Percentiles rank a stretch among this genome's conserved stretches.
Evolutionary conservation across 2,329 filamentous ascomycete genomes (phyloP).

Genomic region (Mycosphaerella arachidis): DNA sequence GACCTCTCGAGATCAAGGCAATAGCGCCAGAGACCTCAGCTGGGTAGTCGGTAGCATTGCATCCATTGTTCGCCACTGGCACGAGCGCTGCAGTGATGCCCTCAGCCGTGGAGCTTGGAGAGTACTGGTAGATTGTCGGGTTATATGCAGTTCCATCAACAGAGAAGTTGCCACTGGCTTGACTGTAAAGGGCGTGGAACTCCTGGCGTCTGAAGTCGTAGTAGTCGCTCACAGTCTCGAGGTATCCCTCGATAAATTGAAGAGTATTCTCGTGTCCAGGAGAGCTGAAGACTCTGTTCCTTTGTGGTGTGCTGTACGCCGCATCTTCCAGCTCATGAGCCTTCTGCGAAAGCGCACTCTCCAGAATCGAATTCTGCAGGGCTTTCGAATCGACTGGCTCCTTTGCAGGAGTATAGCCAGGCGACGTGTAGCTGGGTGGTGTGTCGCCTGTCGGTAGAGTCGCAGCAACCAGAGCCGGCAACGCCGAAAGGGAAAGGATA

Average conservation of each 20-base stretch:
- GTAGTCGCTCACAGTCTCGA: constrained; percentile 26
- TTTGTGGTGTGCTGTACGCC: constrained; percentile 35
- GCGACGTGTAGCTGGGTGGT: too few species aligned
- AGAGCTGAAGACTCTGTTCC: constrained; percentile 38
- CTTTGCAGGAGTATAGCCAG: not conserved
- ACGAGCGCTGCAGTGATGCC: constrained; percentile 53
- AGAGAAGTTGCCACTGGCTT: constrained; percentile 39
- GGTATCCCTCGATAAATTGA: constrained; percentile 33
- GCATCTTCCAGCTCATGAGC: constrained; percentile 34
- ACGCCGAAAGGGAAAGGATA: too few species aligned
- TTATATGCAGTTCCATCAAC: constrained; percentile 55
- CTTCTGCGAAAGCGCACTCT: constrained; percentile 20
- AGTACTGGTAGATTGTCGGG: constrained; percentile 60
- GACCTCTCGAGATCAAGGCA: constrained; percentile 65
- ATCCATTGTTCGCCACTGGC: constrained; percentile 59
- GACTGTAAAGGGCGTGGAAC: constrained; percentile 34
- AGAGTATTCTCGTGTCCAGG: constrained; percentile 39
- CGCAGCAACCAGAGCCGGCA: too few species aligned
- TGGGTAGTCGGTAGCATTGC: constrained; percentile 60
- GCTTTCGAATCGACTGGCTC: constrained; percentile 15
- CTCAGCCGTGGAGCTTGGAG: constrained; percentile 52
- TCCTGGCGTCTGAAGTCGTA: constrained; percentile 48
- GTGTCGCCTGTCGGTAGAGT: too few species aligned
- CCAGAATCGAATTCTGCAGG: constrained; percentile 16
- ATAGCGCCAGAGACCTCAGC: constrained; percentile 57